Evolutionary conservation across 345 rosid genomes (phyloP), one percentile per base, ranked within the genome.

Genomic region (Gossypium bickii): DNA sequence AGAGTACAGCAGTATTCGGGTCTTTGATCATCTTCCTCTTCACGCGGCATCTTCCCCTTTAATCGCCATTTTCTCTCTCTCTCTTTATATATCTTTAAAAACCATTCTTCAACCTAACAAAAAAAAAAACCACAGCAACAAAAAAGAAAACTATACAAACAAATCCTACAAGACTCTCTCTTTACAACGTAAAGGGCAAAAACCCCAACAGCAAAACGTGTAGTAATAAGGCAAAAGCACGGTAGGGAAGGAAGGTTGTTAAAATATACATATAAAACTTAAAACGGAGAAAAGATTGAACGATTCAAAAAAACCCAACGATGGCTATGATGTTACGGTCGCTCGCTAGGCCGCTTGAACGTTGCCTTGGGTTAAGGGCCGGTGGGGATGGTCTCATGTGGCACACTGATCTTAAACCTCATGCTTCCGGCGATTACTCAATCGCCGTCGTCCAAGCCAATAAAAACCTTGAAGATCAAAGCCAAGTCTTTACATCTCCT

Each of bases 401-500:
- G 99, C 94, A 95, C 67, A 52, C 90, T 60, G 98, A 95, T 49
- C 83, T 93, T 81, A 90, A 81, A 75, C 91, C 88, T 0, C 94
- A 95, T 17, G 94, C 97, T 20, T 82, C 87, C 3, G 99, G 99
- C 2, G 98, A 95, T 76, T 93, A 86, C 79, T 95, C 99, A 71
- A 95, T 95, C 74, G 98, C 98, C 4, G 98, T 93, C 20, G 94
- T 95, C 16, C 99, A 95, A 74, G 99, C 98, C 0, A 95, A 95
- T 77, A 83, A 92, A 0, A 81, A 83, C 53, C 75, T 95, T 0
- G 99, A 95, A 67, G 99, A 95, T 74, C 99, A 95, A 75, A 89
- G 97, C 59, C 97, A 95, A 78, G 99, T 95, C 4, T 89, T 81
- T 48, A 88, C 96, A 0, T 89, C 97, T 9, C 84, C 96, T 10